Base-by-base conservation (phyloP, 140 eudicot genomes). In the Oenanthe javanica region DNA sequence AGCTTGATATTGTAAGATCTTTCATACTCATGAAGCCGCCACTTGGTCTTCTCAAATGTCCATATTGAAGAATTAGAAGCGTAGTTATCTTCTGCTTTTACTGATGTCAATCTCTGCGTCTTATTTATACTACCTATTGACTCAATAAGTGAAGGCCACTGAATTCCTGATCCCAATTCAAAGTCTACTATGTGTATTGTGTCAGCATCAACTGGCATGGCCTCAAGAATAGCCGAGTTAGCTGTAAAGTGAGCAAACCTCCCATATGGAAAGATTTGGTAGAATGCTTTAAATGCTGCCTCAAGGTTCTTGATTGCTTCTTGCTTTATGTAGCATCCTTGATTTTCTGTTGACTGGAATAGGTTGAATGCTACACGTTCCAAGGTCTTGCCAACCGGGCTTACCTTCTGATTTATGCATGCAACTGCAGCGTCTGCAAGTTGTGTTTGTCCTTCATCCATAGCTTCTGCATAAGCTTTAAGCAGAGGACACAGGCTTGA, bases 241-340 rank as follows among this genome's bases (percentile, higher is more conserved):
- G 97, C 97, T 55, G 94, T 75, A 51, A 87, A 91, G 79, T 91
- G 97, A 80, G 94, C 87, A 77, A 91, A 79, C 74, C 84, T 81
- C 59, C 91, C 90, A 13, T 83, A 85, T 0, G 91, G 92, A 77
- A 86, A 89, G 55, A 81, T 84, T 55, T 84, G 85, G 23, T 89
- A 91, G 13, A 89, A 81, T 3, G 88, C 88, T 57, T 79, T 81
- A 74, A 86, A 88, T 4, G 94, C 89, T 12, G 76, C 74, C 9
- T 76, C 79, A 6, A 66, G 75, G 49, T 81, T 91, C 84, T 88
- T 88, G 77, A 54, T 40, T 5, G 92, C 81, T 83, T 87, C 88
- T 40, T 85, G 85, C 6, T 81, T 89, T 3, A 91, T 45, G 84
- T 85, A 88, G 55, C 81, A 86, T 4, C 84, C 89, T 84, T 84